Conservation (phyloP, 805 yeast genomes). For the Cyberlindnera maclurae region DNA sequence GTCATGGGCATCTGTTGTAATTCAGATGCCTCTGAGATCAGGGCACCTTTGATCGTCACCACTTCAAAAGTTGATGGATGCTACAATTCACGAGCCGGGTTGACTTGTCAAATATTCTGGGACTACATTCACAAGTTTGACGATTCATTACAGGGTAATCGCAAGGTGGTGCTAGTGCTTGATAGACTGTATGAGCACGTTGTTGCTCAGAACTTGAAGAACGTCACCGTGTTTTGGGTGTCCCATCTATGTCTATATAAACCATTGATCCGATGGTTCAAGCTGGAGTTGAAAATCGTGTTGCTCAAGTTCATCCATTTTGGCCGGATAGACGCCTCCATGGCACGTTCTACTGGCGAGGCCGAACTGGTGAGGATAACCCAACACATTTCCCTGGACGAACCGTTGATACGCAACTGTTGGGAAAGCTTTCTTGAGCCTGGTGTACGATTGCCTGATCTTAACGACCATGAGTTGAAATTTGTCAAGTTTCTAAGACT, state of each 20-base stretch:
- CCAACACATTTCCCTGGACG: conserved; percentile 1
- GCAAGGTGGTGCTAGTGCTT: conserved; percentile 24
- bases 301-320: conserved; percentile 5
- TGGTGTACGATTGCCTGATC: conserved; percentile 1
- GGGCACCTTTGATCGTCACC: conserved; percentile 14
- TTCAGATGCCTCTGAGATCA: conserved; percentile 14
- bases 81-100: conserved; percentile 11
- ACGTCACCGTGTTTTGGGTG: conserved; percentile 27
- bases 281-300: conserved; percentile 9
- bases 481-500: conserved; percentile 8
- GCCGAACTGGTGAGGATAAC: conserved; percentile 3
- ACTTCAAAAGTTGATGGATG: conserved; percentile 6
- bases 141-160: conserved; percentile 7
- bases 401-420: conserved; percentile 8
- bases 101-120: conserved; percentile 21
- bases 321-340: conserved; percentile 7
- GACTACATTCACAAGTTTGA: conserved; percentile 15
- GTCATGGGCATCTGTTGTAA: conserved; percentile 17
- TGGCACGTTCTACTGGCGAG: neutral
- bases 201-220: conserved; percentile 24
- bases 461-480: conserved; percentile 11
- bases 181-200: conserved; percentile 32
- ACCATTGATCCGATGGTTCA: conserved; percentile 9
- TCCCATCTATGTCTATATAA: conserved; percentile 2
- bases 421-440: conserved; percentile 5